Evolutionary conservation across 495 filamentous ascomycete genomes (phyloP).

Genomic region (Podospora pseudocomata): DNA sequence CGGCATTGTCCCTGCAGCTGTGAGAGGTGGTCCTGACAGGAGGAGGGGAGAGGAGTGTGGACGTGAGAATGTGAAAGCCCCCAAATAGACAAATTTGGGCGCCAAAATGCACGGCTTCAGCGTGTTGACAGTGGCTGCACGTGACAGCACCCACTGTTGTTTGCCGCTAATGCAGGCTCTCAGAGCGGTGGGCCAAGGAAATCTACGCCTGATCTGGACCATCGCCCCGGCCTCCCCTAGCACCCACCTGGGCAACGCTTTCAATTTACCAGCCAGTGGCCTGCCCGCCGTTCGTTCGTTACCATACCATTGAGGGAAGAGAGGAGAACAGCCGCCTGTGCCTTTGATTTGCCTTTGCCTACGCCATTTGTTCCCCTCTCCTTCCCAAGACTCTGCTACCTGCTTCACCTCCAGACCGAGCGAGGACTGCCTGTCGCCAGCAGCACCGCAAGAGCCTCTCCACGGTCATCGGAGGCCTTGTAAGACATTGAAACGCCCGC

Average conservation of each 20-base stretch:
- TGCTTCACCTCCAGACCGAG: neutral
- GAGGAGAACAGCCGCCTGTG: slow-evolving; percentile 16
- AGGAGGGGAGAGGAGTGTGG: neutral
- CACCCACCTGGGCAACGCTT: neutral
- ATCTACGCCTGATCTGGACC: slow-evolving; percentile 27
- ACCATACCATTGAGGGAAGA: neutral
- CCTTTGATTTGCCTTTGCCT: slow-evolving; percentile 6
- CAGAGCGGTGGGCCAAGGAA: slow-evolving; percentile 14
- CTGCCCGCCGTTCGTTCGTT: neutral
- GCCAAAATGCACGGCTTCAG: slow-evolving; percentile 12
- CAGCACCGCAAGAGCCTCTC: neutral
- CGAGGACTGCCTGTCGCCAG: neutral
- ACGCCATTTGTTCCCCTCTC: slow-evolving; percentile 1
- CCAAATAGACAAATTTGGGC: neutral
- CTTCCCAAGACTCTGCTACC: neutral
- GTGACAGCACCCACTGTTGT: slow-evolving; percentile 27
- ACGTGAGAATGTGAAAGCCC: too few relatives aligned
- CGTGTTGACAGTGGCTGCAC: slow-evolving; percentile 17
- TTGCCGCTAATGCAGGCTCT: slow-evolving; percentile 26
- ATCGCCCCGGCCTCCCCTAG: neutral
- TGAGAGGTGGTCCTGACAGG: neutral
- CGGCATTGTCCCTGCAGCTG: slow-evolving; percentile 6
- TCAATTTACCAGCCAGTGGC: neutral
- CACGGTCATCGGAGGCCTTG: neutral
- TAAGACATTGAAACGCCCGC: slow-evolving; percentile 11